Percentiles rank a stretch among this genome's conserved stretches.
Evolutionary conservation across 306 rosid genomes (phyloP).

Genomic region (Castanea sativa): DNA sequence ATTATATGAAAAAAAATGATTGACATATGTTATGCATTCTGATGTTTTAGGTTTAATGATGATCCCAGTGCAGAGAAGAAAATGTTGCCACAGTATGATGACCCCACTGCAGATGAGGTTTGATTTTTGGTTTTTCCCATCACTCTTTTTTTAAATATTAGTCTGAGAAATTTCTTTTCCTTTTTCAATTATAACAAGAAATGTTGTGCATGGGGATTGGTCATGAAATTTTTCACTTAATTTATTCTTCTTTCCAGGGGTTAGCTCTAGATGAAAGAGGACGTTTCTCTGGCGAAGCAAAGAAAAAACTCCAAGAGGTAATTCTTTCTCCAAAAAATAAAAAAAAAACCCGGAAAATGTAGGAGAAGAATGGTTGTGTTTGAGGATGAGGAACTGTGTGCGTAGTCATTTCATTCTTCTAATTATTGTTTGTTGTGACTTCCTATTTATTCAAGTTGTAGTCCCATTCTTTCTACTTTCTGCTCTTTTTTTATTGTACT

Average conservation of each 20-base stretch:
- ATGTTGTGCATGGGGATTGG: conserved; percentile 6
- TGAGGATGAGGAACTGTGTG: conserved; percentile 3
- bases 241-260: conserved; percentile 52
- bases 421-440: background rate
- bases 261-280: conserved; percentile 80
- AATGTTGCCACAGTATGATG: conserved; percentile 93
- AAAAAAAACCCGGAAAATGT: background rate
- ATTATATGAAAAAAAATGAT: conserved; percentile 6
- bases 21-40: conserved; percentile 10
- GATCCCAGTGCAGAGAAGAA: conserved; percentile 71
- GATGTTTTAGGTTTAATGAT: conserved; percentile 75
- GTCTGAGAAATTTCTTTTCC: background rate
- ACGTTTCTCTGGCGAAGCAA: conserved; percentile 70
- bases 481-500: background rate
- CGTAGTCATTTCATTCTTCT: background rate
- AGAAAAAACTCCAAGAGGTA: conserved; percentile 90
- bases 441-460: background rate
- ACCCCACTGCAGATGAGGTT: conserved; percentile 78
- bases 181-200: conserved; percentile 18
- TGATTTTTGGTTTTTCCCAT: background rate
- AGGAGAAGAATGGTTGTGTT: conserved; percentile 7
- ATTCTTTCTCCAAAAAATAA: conserved; percentile 9
- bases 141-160: background rate
- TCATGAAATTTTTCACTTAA: conserved; percentile 11
- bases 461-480: background rate